Percentiles rank a stretch among this genome's conserved stretches.
phyloP scores from a whole-genome alignment of 1,284 basidiomycete species.

The Leccinum glutinopallens region DNA sequence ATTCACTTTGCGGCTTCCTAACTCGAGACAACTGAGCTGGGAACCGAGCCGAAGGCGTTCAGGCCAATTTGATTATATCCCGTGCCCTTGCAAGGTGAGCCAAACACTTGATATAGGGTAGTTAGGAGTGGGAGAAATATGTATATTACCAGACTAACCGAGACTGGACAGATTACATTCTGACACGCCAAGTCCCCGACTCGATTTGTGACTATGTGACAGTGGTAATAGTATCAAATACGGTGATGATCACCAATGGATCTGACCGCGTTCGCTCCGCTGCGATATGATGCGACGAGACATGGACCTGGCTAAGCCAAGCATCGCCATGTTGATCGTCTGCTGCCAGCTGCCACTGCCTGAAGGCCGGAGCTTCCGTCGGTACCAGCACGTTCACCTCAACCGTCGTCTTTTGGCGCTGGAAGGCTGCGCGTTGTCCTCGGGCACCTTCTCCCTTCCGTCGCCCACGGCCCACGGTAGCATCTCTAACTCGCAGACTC shows the following conservation, averaged over 20 bases:
- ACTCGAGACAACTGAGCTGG: neutral
- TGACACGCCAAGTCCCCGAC: too few relatives aligned
- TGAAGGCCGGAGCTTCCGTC: neutral
- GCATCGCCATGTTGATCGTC: too few relatives aligned
- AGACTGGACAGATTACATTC: neutral
- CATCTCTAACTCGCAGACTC: neutral
- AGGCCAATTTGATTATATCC: neutral
- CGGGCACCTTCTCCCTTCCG: neutral
- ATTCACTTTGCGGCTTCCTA: neutral
- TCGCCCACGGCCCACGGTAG: neutral
- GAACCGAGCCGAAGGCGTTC: neutral
- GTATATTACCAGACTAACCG: neutral
- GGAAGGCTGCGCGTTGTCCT: neutral
- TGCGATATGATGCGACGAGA: too few relatives aligned
- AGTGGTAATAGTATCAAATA: too few relatives aligned
- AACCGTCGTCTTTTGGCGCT: neutral
- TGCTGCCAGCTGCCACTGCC: neutral
- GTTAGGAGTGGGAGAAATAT: neutral
- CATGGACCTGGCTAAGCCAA: too few relatives aligned
- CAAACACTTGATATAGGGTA: neutral
- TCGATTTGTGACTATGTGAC: too few relatives aligned
- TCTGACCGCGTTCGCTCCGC: too few relatives aligned
- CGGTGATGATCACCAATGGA: too few relatives aligned
- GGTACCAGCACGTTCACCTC: neutral
- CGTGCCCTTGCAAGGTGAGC: neutral